Conservation (phyloP, 768 basidiomycete species). For the Pisolithus sp. region DNA sequence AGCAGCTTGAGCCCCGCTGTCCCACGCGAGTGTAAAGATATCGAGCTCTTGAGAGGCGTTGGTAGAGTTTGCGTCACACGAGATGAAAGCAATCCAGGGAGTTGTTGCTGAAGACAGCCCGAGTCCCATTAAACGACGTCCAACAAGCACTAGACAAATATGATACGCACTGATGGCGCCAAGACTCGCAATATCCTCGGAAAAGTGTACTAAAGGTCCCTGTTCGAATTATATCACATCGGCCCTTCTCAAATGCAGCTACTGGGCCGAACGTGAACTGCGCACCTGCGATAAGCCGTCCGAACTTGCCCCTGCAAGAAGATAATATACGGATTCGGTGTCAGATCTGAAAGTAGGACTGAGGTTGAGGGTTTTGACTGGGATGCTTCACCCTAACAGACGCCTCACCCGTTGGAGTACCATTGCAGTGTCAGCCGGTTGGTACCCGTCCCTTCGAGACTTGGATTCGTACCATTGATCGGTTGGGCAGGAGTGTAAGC, state of each 20-base stretch:
- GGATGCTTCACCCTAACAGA: not conserved
- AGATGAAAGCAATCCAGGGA: constrained; percentile 88
- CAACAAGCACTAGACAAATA: constrained; percentile 13
- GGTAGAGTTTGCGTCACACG: constrained; percentile 76
- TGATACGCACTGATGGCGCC: constrained; percentile 41
- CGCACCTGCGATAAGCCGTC: constrained; percentile 52
- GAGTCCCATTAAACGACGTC: constrained; percentile 7
- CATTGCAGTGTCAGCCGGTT: constrained; percentile 57
- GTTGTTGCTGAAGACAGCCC: constrained; percentile 46
- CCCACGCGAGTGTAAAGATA: constrained; percentile 75
- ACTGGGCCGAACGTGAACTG: not conserved
- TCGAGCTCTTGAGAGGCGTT: constrained; percentile 54
- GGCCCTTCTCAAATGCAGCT: not conserved
- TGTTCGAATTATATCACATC: constrained; percentile 18
- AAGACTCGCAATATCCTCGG: constrained; percentile 49
- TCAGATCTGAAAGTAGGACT: constrained; percentile 36
- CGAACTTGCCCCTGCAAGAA: constrained; percentile 46
- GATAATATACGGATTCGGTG: constrained; percentile 51
- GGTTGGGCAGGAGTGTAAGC: constrained; percentile 70
- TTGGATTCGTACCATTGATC: constrained; percentile 44
- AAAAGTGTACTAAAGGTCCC: constrained; percentile 83
- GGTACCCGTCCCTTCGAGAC: constrained; percentile 13
- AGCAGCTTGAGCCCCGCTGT: constrained; percentile 75
- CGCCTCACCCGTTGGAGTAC: constrained; percentile 45
- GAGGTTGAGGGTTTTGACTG: not conserved